These are phyloP conservation scores for Microthlaspi erraticum DNA, from an alignment of 345 rosid genomes.

Conservation along the genomic window DNA sequence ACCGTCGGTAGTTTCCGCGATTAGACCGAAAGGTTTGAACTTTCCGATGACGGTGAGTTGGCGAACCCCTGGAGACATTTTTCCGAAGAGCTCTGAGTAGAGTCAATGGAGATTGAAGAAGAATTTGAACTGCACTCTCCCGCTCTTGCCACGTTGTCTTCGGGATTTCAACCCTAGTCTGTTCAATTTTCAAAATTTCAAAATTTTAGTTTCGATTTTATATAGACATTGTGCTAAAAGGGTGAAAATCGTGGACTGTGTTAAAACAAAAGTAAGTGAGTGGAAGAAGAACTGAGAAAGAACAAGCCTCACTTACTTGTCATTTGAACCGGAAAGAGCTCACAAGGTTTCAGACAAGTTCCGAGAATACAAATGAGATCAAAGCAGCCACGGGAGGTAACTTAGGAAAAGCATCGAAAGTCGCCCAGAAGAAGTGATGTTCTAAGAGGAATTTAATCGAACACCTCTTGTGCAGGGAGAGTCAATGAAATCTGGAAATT, in stretches of 20 bases:
- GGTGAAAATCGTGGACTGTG: not conserved
- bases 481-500: not conserved
- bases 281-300: constrained; percentile 21
- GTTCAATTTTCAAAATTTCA: not conserved
- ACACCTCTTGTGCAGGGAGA: constrained; percentile 31
- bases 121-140: constrained; percentile 15
- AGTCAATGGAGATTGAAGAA: constrained; percentile 19
- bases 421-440: not conserved
- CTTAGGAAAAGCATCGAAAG: constrained; percentile 16
- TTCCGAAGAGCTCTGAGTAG: not conserved
- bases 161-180: constrained; percentile 24
- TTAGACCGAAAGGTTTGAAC: constrained; percentile 89
- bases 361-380: not conserved
- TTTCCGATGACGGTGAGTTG: constrained; percentile 80
- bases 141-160: constrained; percentile 16
- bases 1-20: constrained; percentile 85
- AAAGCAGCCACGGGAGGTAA: not conserved
- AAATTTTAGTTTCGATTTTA: not conserved
- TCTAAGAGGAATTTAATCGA: constrained; percentile 34
- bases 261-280: not conserved
- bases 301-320: not conserved
- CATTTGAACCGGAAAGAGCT: not conserved
- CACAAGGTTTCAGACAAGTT: constrained; percentile 1
- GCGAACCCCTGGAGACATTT: constrained; percentile 70
- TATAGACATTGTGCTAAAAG: not conserved